phyloP scores from a whole-genome alignment of 2,329 filamentous ascomycete genomes.

The Alternaria sp. region DNA sequence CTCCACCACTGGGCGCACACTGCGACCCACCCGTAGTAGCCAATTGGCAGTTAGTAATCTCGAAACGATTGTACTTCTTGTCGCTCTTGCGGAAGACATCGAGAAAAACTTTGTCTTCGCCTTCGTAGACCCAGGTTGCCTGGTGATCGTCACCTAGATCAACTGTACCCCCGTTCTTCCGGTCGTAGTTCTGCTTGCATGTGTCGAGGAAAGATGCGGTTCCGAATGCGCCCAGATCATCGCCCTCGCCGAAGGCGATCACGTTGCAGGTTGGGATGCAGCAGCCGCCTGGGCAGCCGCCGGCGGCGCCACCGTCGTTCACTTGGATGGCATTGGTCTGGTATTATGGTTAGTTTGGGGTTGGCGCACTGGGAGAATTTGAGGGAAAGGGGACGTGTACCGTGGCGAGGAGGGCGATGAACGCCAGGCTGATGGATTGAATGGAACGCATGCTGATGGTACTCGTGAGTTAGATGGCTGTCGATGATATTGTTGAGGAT shows the following conservation, averaged over 20 bases:
- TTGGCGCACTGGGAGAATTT: background rate
- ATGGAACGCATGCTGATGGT: background rate
- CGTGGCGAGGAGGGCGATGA: background rate
- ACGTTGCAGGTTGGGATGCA: background rate
- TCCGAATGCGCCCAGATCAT: background rate
- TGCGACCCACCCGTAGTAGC: background rate
- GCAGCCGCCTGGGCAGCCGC: background rate
- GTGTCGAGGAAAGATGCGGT: background rate
- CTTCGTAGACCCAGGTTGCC: background rate
- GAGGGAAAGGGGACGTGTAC: background rate
- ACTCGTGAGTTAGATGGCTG: accelerated
- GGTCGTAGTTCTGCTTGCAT: background rate
- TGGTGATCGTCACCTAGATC: background rate
- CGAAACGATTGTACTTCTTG: background rate
- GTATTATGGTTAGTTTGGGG: background rate
- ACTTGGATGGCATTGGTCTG: too few relatives aligned
- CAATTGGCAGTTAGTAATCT: background rate
- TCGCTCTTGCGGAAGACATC: background rate
- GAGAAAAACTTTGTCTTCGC: too few relatives aligned
- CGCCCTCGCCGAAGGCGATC: background rate
- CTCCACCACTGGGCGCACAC: background rate
- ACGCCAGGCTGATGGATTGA: background rate
- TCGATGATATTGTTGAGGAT: background rate
- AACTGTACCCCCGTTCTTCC: background rate
- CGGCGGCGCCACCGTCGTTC: background rate